Base-by-base conservation (phyloP, 768 basidiomycete species). In the Calocybe cyanea region DNA sequence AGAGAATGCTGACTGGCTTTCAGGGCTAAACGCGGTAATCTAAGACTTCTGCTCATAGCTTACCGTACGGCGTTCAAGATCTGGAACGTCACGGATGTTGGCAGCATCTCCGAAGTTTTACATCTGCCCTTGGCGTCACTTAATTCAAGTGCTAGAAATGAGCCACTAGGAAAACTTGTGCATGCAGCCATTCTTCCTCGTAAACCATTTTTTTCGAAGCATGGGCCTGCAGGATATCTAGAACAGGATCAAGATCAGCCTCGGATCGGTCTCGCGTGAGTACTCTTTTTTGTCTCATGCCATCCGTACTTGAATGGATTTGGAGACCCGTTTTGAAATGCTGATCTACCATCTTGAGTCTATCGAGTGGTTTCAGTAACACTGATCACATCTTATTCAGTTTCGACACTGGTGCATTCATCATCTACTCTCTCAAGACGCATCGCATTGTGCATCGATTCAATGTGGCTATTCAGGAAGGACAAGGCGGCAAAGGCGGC, bases 31-130 rank as follows among this genome's bases (percentile, higher is more conserved):
- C n/a, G n/a, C n/a, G n/a, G n/a, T n/a, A n/a, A n/a, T n/a, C 11
- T 28, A 11, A 28, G 11, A 11, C 38, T 51, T 20, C 48, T 57
- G 5, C 40, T 58, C 38, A 60, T 80, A 5, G 74, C 69, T 1
- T 81, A 79, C 57, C 49, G 57, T 7, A 62, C 65, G 11, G 75
- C 77, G 4, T 54, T 85, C 32, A 77, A 83, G 56, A 66, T 83
- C 15, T 85, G 82, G 81, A 81, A 84, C 52, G 78, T 77, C 53
- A 69, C 75, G 10, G 68, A 76, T 48, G 59, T 85, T 7, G 75
- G 64, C 3, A 53, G 58, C 0, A 49, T 68, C 0, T 41, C 44
- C 53, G 83, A 85, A 53, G 50, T 83, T 2, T 59, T 86, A 46
- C 78, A 83, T 48, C 46, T 85, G 1, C 24, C 30, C 10, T 5